Evolutionary conservation across 2,329 filamentous ascomycete genomes (phyloP), one percentile per base, ranked within the genome.

Genomic region (Ceratocystis papillata): DNA sequence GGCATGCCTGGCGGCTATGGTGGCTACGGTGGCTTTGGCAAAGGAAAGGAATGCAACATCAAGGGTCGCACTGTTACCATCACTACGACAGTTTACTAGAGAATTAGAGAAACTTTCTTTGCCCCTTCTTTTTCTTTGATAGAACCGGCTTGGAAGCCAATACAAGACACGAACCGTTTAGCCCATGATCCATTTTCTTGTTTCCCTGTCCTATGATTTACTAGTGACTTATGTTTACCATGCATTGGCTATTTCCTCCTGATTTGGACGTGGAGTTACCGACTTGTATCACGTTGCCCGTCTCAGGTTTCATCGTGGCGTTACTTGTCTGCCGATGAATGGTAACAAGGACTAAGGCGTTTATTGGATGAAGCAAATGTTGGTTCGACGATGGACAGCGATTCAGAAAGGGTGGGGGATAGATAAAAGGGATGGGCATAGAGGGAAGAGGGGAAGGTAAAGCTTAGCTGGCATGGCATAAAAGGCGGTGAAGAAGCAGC

Each of bases 401-500:
- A 41, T 41, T 41, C 12, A 41, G 37, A 15, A 41, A 15, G 37
- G 10, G 37, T 3, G 37, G 33, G 22, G 22, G 22, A 25, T 25
- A 25, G 22, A 2, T 25, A 10, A 12, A 12, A 37, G 37, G 8
- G 37, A 15, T 3, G 37, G 37, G 37, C 37, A 41, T 12, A 12
- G 37, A 41, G 12, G 37, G 37, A 15, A 15, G 37, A 41, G 37
- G 37, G 37, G 37, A 41, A 5, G 37, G 10, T 41, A 53, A 50
- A 50, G 48, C 8, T 10, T 53, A 25, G 48, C 10, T 53, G 48
- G 22, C 48, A 17, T 59, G n/a, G 55, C 15, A 59, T 59, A 65
- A 65, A 41, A 65, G 64, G 64, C 64, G 64, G 64, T 65, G 64
- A 61, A 46, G 53, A 28, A 41, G 25, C 8, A 7, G n/a, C 12